These are phyloP conservation scores for Patellaria atrata DNA, from an alignment of 495 filamentous ascomycete species.

Conservation along the genomic window DNA sequence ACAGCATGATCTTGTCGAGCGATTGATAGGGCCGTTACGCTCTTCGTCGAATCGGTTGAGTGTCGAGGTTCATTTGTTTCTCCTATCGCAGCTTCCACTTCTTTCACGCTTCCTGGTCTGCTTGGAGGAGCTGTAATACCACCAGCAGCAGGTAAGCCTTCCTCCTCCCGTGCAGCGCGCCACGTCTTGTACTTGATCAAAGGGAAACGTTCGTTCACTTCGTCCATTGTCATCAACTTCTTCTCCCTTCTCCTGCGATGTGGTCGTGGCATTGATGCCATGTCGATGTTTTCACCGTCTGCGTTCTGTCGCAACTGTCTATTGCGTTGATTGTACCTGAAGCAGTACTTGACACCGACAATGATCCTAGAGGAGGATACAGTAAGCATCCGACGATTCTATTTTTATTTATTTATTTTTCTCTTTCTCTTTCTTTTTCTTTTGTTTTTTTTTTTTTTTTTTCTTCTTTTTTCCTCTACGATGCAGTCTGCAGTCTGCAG, in stretches of 20 bases:
- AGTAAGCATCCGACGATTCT: slow-evolving; percentile 9
- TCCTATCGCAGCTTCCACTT: slow-evolving; percentile 40
- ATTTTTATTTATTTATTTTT: no score
- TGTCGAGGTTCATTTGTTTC: slow-evolving; percentile 26
- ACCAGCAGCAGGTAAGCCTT: slow-evolving; percentile 71
- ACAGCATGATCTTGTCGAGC: slow-evolving; percentile 19
- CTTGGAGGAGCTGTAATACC: slow-evolving; percentile 64
- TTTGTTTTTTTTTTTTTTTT: no score
- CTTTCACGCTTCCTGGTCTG: slow-evolving; percentile 49
- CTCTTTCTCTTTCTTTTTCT: no score
- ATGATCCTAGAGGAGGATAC: slow-evolving; percentile 93
- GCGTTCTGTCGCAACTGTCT: slow-evolving; percentile 58
- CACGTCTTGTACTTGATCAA: slow-evolving; percentile 92
- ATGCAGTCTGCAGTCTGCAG: no score
- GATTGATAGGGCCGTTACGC: slow-evolving; percentile 17
- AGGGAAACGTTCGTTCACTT: slow-evolving; percentile 95
- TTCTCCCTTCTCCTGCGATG: slow-evolving; percentile 84
- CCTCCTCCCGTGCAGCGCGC: slow-evolving; percentile 66
- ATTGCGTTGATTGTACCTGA: slow-evolving; percentile 91
- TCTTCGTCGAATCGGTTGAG: slow-evolving; percentile 19
- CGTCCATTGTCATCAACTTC: slow-evolving; percentile 96
- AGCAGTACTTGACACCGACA: slow-evolving; percentile 98
- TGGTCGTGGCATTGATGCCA: slow-evolving; percentile 61
- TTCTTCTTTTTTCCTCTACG: no score
- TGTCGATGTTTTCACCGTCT: slow-evolving; percentile 75